Evolutionary conservation across 495 filamentous ascomycete genomes (phyloP).

Genomic region (Penicillium ochrochloron): DNA sequence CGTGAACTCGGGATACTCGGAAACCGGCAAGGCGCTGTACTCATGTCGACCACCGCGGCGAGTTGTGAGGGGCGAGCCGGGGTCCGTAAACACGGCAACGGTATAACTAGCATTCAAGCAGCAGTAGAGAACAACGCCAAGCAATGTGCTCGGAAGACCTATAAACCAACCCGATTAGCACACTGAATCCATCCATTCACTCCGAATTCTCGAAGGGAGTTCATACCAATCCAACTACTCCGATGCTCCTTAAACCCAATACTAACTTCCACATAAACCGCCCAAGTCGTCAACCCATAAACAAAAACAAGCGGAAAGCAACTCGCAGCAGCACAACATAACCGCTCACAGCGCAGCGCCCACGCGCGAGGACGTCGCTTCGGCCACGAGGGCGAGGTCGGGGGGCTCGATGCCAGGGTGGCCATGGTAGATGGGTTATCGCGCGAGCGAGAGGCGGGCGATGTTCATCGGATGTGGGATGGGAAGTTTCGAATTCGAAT

Average conservation of each 20-base stretch:
- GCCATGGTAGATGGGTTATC: slow-evolving; percentile 40
- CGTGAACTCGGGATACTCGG: slow-evolving; percentile 63
- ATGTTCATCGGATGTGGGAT: slow-evolving; percentile 20
- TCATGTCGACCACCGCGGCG: slow-evolving; percentile 41
- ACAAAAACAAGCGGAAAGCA: slow-evolving; percentile 91
- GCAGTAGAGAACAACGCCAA: slow-evolving; percentile 74
- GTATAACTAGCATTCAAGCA: slow-evolving; percentile 88
- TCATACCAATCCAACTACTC: slow-evolving; percentile 70
- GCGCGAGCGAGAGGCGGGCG: slow-evolving; percentile 14
- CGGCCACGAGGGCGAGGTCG: slow-evolving; percentile 54
- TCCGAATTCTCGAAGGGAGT: neutral
- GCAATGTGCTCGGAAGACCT: slow-evolving; percentile 52
- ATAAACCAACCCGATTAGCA: neutral
- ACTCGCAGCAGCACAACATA: slow-evolving; percentile 76
- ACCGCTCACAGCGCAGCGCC: slow-evolving; percentile 79
- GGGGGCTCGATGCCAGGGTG: slow-evolving; percentile 46
- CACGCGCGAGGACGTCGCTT: slow-evolving; percentile 60
- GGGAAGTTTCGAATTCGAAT: neutral
- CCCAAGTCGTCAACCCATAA: slow-evolving; percentile 88
- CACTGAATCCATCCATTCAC: neutral
- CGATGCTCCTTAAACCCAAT: slow-evolving; percentile 66
- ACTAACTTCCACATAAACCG: slow-evolving; percentile 80
- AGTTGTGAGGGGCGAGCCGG: slow-evolving; percentile 68
- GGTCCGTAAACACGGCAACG: slow-evolving; percentile 87
- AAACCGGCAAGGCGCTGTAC: slow-evolving; percentile 67